Evolutionary conservation across 2,329 filamentous ascomycete genomes (phyloP).

Genomic region (Curvularia lunata): DNA sequence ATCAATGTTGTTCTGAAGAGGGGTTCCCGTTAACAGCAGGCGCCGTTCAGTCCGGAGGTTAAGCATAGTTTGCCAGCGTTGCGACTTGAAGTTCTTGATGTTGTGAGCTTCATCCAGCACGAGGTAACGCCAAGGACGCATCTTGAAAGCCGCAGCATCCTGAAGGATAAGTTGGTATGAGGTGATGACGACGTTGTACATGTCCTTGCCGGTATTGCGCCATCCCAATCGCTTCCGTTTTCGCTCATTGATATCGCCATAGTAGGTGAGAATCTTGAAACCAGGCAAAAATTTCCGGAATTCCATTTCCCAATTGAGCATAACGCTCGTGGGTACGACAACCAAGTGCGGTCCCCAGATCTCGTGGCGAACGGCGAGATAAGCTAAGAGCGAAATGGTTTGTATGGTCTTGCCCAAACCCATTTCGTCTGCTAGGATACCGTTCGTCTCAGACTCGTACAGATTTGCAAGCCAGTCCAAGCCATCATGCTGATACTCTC

Average conservation of each 20-base stretch:
- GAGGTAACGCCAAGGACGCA: conserved; percentile 95
- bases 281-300: conserved; percentile 99
- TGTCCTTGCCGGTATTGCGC: conserved; percentile 76
- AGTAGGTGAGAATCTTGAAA: conserved; percentile 97
- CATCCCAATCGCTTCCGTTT: conserved; percentile 90
- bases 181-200: conserved; percentile 97
- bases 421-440: conserved; percentile 98
- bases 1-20: conserved; percentile 94
- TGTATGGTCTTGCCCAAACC: conserved; percentile 98
- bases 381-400: conserved; percentile 90
- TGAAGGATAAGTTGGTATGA: conserved; percentile 96
- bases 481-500: conserved; percentile 97
- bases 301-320: conserved; percentile 99
- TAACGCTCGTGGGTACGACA: conserved; percentile 95
- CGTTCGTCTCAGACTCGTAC: conserved; percentile 91
- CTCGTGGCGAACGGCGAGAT: conserved; percentile 86
- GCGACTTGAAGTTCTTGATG: conserved; percentile 99
- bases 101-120: conserved; percentile 98
- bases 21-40: conserved; percentile 89
- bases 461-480: conserved; percentile 95
- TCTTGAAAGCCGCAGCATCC: conserved; percentile 91
- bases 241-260: conserved; percentile 90
- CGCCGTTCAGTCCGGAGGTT: conserved; percentile 91
- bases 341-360: conserved; percentile 97
- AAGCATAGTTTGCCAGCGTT: conserved; percentile 93